These are phyloP conservation scores for Phaeosphaeria sp. DNA, from an alignment of 2,329 filamentous ascomycete genomes.

Conservation along the genomic window DNA sequence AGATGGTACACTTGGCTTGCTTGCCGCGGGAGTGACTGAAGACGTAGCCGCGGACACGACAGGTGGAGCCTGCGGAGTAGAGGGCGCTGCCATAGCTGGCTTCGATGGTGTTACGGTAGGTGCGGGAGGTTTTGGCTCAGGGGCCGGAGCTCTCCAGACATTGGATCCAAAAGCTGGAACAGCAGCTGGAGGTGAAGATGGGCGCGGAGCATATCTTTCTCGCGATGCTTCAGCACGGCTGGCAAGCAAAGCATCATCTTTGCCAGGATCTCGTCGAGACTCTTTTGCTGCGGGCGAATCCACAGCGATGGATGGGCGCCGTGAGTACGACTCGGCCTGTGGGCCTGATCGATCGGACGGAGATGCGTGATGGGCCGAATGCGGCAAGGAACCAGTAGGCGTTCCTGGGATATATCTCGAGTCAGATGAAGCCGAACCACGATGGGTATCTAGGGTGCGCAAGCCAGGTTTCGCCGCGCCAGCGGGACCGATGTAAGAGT, in stretches of 20 bases:
- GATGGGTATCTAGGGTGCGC: constrained; percentile 42
- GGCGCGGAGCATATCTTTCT: constrained; percentile 55
- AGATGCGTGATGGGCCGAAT: constrained; percentile 41
- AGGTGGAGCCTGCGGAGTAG: constrained; percentile 28
- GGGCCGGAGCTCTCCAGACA: constrained; percentile 51
- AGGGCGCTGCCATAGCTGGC: constrained; percentile 25
- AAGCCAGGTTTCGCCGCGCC: constrained; percentile 36
- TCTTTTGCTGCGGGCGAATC: constrained; percentile 44
- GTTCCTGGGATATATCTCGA: constrained; percentile 42
- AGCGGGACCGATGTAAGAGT: constrained; percentile 49
- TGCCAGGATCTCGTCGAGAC: constrained; percentile 49
- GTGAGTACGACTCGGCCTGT: constrained; percentile 42
- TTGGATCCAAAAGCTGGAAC: constrained; percentile 63
- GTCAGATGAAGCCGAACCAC: constrained; percentile 34
- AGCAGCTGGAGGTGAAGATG: constrained; percentile 61
- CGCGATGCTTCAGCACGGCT: constrained; percentile 55
- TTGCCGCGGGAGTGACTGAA: constrained; percentile 25
- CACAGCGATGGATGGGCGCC: constrained; percentile 46
- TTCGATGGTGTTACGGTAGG: constrained; percentile 36
- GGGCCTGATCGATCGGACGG: constrained; percentile 41
- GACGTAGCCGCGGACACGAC: constrained; percentile 15
- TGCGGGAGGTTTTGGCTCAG: constrained; percentile 40
- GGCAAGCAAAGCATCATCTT: constrained; percentile 53
- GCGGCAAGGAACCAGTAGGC: constrained; percentile 42
- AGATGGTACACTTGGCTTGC: constrained; percentile 47